Percentiles rank a stretch among this genome's conserved stretches.
These are phyloP conservation scores for Mycena crocata DNA, from an alignment of 768 basidiomycete species.

Conservation along the genomic window DNA sequence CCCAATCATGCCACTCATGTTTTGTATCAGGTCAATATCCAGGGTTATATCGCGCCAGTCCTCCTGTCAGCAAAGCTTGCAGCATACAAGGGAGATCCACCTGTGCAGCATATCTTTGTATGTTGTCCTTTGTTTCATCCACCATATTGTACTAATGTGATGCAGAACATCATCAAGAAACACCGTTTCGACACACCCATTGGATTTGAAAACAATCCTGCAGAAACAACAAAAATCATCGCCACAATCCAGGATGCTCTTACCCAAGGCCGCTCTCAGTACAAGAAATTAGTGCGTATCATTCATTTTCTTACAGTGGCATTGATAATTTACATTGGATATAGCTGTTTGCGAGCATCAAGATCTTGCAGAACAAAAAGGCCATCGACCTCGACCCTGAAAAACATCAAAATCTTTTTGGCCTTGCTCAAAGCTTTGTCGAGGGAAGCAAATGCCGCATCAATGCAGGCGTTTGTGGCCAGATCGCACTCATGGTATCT, in stretches of 20 bases:
- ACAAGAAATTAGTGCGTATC: too few species aligned
- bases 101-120: conserved; percentile 33
- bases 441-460: neutral
- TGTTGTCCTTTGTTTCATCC: neutral
- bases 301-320: neutral
- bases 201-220: conserved; percentile 5
- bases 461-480: neutral
- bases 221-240: neutral
- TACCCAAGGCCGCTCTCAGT: too few species aligned
- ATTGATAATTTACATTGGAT: neutral
- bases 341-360: neutral
- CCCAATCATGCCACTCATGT: neutral
- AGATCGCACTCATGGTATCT: conserved; percentile 11
- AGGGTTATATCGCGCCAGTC: conserved; percentile 30
- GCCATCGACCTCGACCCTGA: neutral
- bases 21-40: conserved; percentile 35
- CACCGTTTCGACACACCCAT: conserved; percentile 11
- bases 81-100: conserved; percentile 34
- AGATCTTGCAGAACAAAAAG: neutral
- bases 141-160: neutral
- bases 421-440: conserved; percentile 1
- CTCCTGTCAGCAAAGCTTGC: conserved; percentile 38
- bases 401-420: conserved; percentile 5
- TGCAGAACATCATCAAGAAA: conserved; percentile 14
- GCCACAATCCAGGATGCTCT: too few species aligned